Evolutionary conservation across 495 filamentous ascomycete genomes (phyloP).

Genomic region (Penicilliopsis zonata): DNA sequence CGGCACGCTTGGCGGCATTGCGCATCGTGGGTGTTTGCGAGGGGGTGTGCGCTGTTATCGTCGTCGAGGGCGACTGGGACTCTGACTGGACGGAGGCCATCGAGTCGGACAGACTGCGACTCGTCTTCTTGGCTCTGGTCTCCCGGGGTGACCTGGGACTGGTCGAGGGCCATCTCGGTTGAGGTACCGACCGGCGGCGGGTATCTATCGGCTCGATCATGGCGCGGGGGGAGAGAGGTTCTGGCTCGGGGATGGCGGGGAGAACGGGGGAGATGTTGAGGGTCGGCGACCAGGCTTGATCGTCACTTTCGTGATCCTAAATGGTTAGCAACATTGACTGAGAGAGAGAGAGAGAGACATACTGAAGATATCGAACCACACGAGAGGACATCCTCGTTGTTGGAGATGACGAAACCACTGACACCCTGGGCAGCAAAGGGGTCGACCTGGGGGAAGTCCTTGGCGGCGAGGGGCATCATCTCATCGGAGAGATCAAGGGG

Average conservation of each 20-base stretch:
- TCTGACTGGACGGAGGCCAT: no score
- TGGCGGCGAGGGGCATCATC: conserved; percentile 18
- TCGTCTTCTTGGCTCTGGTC: no score
- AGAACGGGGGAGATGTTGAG: conserved; percentile 9
- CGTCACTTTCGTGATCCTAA: conserved; percentile 31
- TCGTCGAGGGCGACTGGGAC: no score
- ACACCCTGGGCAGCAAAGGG: conserved; percentile 19
- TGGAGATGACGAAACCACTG: conserved; percentile 26
- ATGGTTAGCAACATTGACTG: conserved; percentile 2
- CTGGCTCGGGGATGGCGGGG: conserved; percentile 8
- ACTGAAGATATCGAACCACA: conserved; percentile 24
- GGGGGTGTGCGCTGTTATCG: conserved; percentile 3
- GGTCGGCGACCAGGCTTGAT: conserved; percentile 23
- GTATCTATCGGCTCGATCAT: no score
- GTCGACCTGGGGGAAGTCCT: conserved; percentile 26
- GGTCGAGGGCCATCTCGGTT: no score
- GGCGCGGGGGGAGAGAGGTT: no score
- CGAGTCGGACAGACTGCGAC: no score
- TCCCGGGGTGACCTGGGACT: no score
- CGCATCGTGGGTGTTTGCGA: conserved; percentile 12
- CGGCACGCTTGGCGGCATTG: conserved; percentile 36
- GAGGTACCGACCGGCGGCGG: no score
- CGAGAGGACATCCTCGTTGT: conserved; percentile 16
- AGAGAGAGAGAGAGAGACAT: conserved; percentile 4
- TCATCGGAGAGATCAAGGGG: conserved; percentile 24